Evolutionary conservation across 192 early-diverging fungal genomes (phyloP), one percentile per base, ranked within the genome.

Genomic region (Coemansia sp.): DNA sequence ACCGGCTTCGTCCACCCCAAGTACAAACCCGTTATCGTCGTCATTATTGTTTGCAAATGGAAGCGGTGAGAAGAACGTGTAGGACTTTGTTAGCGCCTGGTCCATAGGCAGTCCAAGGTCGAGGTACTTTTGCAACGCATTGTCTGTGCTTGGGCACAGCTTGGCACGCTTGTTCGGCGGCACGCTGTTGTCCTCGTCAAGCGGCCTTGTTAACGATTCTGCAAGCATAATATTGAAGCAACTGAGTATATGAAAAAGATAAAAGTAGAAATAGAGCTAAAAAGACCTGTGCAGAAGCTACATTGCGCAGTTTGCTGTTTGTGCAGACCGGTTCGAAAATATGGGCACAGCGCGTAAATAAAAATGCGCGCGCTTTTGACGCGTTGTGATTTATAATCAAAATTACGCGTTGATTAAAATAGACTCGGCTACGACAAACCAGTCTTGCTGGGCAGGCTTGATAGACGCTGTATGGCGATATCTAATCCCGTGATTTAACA

Each of bases 1-100:
- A 7, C 97, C 97, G 22, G 97, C 97, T 58, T 99, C 97, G 65
- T 99, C 97, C 1, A 99, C 91, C 23, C 97, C 96, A 28, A 98
- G 72, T 2, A 91, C 82, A 60, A 83, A 89, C 22, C 62, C 62
- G 5, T 59, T 44, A 3, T n/a, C 43, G 1, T 32, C 21, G 21
- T 42, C 50, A n/a, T 22, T 42, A 14, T 4, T 16, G 33, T 16
- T 5, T 14, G 38, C 40, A 23, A 45, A 16, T 22, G 54, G 65
- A 4, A 56, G 60, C 1, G 50, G 51, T 2, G 77, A 73, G 21
- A 80, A 65, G 21, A 56, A 65, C n/a, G 77, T 80, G 56, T 73
- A 80, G 1, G 76, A 69, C 29, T 69, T 60, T 18, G 64, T 53
- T 1, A 73, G 66, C 1, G 54, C 54, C 38, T 56, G 25, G 21